Conservation (phyloP, 169 alveolate species). For the Babesia bovis region DNA sequence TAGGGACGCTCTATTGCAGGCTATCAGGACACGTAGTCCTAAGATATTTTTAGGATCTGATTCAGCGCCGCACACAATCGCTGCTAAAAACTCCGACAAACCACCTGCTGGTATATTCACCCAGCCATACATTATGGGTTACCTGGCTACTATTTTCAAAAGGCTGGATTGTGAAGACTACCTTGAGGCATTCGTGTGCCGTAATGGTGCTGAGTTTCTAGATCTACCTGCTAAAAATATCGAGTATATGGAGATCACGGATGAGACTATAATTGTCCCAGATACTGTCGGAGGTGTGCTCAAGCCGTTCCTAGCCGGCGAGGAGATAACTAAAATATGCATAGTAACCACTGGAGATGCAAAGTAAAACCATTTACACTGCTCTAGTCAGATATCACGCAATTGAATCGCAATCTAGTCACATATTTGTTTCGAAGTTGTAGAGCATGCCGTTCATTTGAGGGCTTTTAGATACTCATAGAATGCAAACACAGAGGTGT, state of each 20-base stretch:
- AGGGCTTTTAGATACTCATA: slow-evolving; percentile 72
- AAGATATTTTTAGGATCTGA: slow-evolving; percentile 78
- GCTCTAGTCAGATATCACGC: too few species aligned
- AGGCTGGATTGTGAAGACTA: slow-evolving; percentile 60
- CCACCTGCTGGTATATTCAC: slow-evolving; percentile 78
- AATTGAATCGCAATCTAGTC: too few species aligned
- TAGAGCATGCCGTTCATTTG: slow-evolving; percentile 4
- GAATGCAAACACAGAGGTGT: slow-evolving; percentile 79
- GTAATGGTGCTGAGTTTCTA: slow-evolving; percentile 69
- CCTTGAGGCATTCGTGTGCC: slow-evolving; percentile 70
- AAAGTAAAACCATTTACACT: too few species aligned
- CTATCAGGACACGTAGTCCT: slow-evolving; percentile 31
- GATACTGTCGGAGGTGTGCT: slow-evolving; percentile 56
- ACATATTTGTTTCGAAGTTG: neutral
- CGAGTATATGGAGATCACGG: slow-evolving; percentile 7
- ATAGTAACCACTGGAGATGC: neutral
- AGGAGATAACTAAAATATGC: slow-evolving; percentile 8
- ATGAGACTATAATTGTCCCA: slow-evolving; percentile 22
- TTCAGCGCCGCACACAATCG: slow-evolving; percentile 76
- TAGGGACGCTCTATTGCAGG: slow-evolving; percentile 66
- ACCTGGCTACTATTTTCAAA: slow-evolving; percentile 65
- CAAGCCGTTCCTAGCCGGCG: slow-evolving; percentile 72
- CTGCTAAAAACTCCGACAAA: slow-evolving; percentile 42
- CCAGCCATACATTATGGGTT: slow-evolving; percentile 71
- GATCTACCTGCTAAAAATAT: slow-evolving; percentile 59